Percentiles rank a stretch among this genome's conserved stretches.
Conservation (phyloP, 2,329 filamentous ascomycete species). For the Ascochyta clinopodiicola region DNA sequence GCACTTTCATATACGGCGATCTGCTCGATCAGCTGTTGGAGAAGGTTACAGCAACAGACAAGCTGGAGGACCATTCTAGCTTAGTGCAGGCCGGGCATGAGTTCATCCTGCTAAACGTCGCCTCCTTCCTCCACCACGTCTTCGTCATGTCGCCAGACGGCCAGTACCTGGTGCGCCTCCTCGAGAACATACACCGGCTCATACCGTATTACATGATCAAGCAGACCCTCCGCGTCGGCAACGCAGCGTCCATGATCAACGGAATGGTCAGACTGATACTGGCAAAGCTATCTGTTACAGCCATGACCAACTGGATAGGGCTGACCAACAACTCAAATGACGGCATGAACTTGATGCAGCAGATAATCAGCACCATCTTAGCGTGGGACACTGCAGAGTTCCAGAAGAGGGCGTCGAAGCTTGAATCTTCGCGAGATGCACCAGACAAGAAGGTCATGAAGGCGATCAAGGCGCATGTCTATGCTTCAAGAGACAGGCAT, state of each 20-base stretch:
- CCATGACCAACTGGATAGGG: constrained; percentile 80
- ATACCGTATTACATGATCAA: constrained; percentile 75
- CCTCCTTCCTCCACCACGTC: constrained; percentile 75
- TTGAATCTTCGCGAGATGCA: constrained; percentile 67
- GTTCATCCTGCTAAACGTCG: constrained; percentile 73
- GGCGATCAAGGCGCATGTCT: constrained; percentile 65
- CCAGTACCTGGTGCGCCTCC: constrained; percentile 72
- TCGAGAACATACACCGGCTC: constrained; percentile 73
- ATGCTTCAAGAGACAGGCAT: constrained; percentile 62
- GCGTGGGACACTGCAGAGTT: constrained; percentile 77
- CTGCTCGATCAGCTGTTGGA: constrained; percentile 70
- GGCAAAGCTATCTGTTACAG: constrained; percentile 77
- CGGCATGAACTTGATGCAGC: constrained; percentile 81
- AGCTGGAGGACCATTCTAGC: constrained; percentile 69
- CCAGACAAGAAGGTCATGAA: constrained; percentile 68
- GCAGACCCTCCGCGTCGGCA: constrained; percentile 77
- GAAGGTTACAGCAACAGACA: constrained; percentile 65
- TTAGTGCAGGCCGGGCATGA: constrained; percentile 70
- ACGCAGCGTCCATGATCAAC: constrained; percentile 82
- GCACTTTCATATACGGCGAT: constrained; percentile 71
- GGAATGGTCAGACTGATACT: constrained; percentile 75
- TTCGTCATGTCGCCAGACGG: constrained; percentile 77
- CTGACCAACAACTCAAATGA: constrained; percentile 74
- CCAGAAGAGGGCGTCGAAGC: constrained; percentile 67
- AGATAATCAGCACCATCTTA: constrained; percentile 75